These are phyloP conservation scores for Grosmannia huntii DNA, from an alignment of 2,329 filamentous ascomycete species.

Conservation along the genomic window DNA sequence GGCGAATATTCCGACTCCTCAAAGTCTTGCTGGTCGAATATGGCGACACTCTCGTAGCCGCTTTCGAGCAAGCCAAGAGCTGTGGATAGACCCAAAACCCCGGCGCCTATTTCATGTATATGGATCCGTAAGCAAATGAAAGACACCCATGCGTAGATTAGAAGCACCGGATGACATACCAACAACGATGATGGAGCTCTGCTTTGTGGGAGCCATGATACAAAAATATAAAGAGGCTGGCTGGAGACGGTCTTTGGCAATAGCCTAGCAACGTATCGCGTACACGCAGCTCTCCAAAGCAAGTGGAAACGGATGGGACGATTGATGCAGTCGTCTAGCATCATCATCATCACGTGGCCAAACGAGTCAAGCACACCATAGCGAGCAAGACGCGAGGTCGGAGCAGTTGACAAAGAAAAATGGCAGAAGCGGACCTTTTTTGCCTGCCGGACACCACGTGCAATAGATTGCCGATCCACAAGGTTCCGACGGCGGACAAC, in stretches of 20 bases:
- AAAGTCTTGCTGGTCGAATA: background rate
- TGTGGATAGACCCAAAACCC: slow-evolving; percentile 1
- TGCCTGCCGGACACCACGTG: background rate
- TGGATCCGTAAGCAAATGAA: background rate
- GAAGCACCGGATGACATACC: background rate
- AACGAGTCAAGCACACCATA: background rate
- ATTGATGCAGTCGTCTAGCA: background rate
- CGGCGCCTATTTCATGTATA: background rate
- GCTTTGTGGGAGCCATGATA: background rate
- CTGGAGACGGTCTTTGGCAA: background rate
- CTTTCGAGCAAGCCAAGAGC: background rate
- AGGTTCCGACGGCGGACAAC: background rate
- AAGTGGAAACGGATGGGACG: background rate
- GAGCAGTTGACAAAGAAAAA: background rate
- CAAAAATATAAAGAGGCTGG: background rate
- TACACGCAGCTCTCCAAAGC: background rate
- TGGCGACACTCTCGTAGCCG: slow-evolving; percentile 1
- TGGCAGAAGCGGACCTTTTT: background rate
- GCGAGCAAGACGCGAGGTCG: background rate
- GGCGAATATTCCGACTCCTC: background rate
- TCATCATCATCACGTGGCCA: background rate
- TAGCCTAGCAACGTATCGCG: too few relatives aligned
- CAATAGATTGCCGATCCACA: background rate
- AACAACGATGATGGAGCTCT: background rate
- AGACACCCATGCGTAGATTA: background rate